A percentile compares a stretch with the other conserved stretches of the same genome.
Evolutionary conservation across 306 rosid species (phyloP).

Genomic region (Pyrus betulifolia): DNA sequence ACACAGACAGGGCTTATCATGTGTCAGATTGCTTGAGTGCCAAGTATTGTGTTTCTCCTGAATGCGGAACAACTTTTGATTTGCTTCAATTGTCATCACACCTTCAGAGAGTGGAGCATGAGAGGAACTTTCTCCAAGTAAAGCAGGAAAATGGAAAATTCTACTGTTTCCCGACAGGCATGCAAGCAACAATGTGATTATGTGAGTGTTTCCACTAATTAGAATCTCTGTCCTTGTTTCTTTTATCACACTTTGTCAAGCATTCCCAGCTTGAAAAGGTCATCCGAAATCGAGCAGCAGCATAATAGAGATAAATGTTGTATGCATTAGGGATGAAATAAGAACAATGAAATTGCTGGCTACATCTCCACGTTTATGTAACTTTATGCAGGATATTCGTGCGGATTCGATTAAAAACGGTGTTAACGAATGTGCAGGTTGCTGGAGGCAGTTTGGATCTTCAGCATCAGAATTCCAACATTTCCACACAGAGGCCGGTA

Average conservation of each 20-base stretch:
- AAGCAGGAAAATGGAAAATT: conserved; percentile 43
- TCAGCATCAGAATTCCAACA: neutral
- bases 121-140: conserved; percentile 42
- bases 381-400: neutral
- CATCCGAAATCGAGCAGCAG: neutral
- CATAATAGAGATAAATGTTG: neutral
- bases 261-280: neutral
- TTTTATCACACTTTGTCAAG: conserved; percentile 5
- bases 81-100: conserved; percentile 66
- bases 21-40: conserved; percentile 10
- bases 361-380: neutral
- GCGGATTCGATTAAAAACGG: neutral
- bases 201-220: conserved; percentile 18
- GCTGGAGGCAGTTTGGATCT: conserved; percentile 5
- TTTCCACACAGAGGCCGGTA: neutral
- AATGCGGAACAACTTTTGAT: conserved; percentile 47
- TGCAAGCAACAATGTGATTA: conserved; percentile 27
- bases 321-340: neutral
- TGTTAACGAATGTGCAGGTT: conserved; percentile 14
- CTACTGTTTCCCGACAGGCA: conserved; percentile 33
- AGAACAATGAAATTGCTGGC: neutral
- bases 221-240: neutral
- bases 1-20: conserved; percentile 17
- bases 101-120: conserved; percentile 73
- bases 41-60: conserved; percentile 25